Conservation (phyloP, 306 rosid genomes). For the Arachis hypogaea region DNA sequence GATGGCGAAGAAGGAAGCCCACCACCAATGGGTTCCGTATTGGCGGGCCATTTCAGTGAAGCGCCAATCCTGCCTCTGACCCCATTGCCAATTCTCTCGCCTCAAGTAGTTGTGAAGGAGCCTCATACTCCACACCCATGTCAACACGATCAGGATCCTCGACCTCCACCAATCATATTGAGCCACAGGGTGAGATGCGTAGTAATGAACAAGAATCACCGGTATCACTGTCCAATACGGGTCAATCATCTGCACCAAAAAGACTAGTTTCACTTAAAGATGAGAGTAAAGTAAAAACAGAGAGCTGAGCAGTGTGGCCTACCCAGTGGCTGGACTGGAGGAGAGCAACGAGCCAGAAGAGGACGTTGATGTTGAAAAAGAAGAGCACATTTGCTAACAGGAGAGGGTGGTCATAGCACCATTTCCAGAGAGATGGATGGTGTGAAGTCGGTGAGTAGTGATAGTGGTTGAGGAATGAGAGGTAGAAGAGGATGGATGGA, state of each 20-base stretch:
- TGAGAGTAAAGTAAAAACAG: no score
- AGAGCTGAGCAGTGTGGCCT: not conserved
- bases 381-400: slow-evolving; percentile 67
- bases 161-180: slow-evolving; percentile 71
- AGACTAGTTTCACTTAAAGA: no score
- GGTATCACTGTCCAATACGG: slow-evolving; percentile 94
- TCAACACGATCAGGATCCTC: slow-evolving; percentile 57
- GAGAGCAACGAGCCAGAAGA: slow-evolving; percentile 80
- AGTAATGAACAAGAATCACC: slow-evolving; percentile 73
- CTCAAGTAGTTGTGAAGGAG: slow-evolving; percentile 84
- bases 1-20: slow-evolving; percentile 86
- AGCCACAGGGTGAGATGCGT: slow-evolving; percentile 70
- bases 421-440: slow-evolving; percentile 41
- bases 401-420: slow-evolving; percentile 82
- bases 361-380: slow-evolving; percentile 85
- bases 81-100: slow-evolving; percentile 91
- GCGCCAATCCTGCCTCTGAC: slow-evolving; percentile 92
- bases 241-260: slow-evolving; percentile 76
- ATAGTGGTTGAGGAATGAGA: slow-evolving; percentile 53
- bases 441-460: slow-evolving; percentile 10
- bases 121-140: slow-evolving; percentile 84
- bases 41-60: slow-evolving; percentile 70
- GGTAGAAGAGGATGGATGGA: slow-evolving; percentile 76
- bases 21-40: slow-evolving; percentile 85
- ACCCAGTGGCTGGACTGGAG: slow-evolving; percentile 84